Conservation (phyloP, 352 stramenopile species). For the Globisporangium perplexum region DNA sequence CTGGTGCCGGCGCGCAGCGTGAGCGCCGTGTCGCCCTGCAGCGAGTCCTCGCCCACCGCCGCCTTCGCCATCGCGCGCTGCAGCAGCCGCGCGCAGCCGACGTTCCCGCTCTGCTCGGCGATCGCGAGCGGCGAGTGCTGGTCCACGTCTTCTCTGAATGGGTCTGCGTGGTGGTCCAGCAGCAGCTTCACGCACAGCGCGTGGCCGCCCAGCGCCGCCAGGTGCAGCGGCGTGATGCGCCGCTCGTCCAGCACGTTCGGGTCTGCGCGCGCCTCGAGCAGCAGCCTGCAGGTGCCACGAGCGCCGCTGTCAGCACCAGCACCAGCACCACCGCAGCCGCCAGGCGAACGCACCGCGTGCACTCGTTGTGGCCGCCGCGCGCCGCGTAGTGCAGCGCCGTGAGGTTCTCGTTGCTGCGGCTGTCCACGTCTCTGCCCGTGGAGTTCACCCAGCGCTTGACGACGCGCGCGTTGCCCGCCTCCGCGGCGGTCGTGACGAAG, state of each 20-base stretch:
- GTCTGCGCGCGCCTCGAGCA: constrained; percentile 55
- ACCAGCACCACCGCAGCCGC: too few species aligned
- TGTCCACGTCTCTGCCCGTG: constrained; percentile 56
- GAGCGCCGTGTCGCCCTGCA: constrained; percentile 33
- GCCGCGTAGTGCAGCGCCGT: constrained; percentile 75
- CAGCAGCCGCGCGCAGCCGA: constrained; percentile 64
- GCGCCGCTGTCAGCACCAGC: too few species aligned
- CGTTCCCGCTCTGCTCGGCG: constrained; percentile 69
- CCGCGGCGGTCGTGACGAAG: constrained; percentile 61
- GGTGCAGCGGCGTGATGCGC: constrained; percentile 66
- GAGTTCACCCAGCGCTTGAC: constrained; percentile 81
- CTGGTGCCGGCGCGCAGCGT: constrained; percentile 53
- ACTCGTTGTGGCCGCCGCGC: constrained; percentile 75
- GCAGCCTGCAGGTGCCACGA: constrained; percentile 31
- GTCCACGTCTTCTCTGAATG: constrained; percentile 78
- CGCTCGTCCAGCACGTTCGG: constrained; percentile 71
- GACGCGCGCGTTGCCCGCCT: constrained; percentile 69
- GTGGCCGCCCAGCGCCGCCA: constrained; percentile 64
- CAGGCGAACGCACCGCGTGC: constrained; percentile 25
- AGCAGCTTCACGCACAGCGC: constrained; percentile 78
- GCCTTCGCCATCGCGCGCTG: constrained; percentile 79
- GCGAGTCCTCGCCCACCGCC: constrained; percentile 32
- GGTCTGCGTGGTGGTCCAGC: constrained; percentile 71
- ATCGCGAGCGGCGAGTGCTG: constrained; percentile 59
- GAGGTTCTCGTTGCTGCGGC: constrained; percentile 67